Base-by-base conservation (phyloP, 345 rosid genomes). In the Angophora floribunda region DNA sequence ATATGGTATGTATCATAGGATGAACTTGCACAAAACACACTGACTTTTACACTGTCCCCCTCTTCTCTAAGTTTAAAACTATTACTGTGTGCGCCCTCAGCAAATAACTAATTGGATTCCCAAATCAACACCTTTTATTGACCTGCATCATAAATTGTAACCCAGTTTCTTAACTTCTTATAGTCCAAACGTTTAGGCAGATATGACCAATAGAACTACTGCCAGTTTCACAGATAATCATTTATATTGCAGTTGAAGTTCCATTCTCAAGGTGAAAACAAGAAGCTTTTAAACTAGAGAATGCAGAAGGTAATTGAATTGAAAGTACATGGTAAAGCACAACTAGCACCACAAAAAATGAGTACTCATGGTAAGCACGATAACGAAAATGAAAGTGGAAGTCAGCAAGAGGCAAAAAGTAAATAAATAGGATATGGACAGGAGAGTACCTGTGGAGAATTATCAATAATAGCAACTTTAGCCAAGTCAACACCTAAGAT, bases 401-500 rank as follows among this genome's bases (percentile, higher is more conserved):
- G 82, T 75, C 52, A 50, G 26, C 44, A 67, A 50, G 85, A 19
- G 15, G 61, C 51, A 24, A 30, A 70, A 67, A 13, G 57, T 13
- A 13, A 67, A 16, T 32, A 47, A 36, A 61, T 63, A 52, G 88
- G 70, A 55, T 44, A 26, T 88, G 84, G 86, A 52, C 89, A 78
- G 88, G 78, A 52, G 88, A 85, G 88, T 95, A 97, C 99, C 99
- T 97, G 98, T 44, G 99, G 99, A 82, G 96, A 96, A 92, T 97
- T 97, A 92, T 97, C 99, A 95, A 97, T 92, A 84, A 97, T 95
- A 80, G 98, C 98, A 93, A 97, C 96, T 92, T 97, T 96, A 88
- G 99, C 97, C 85, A 96, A 95, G 93, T 97, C 99, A 92, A 97
- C 94, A 90, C 98, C 99, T 92, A 97, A 93, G 89, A 97, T 93